Conservation (phyloP, 306 rosid species). For the Prunus campanulata region DNA sequence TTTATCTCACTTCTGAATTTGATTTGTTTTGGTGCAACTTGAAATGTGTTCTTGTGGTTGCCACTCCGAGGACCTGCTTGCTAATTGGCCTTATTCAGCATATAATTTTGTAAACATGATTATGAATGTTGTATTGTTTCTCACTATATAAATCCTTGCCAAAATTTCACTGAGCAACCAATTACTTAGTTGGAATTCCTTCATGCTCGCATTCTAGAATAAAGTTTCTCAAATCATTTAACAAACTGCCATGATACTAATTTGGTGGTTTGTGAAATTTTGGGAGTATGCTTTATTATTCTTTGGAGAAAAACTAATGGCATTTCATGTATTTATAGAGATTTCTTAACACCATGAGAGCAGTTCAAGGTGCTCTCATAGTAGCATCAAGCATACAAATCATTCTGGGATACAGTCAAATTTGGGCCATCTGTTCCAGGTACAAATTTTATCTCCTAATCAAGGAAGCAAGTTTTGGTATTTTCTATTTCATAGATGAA, state of each 20-base stretch:
- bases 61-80: background rate
- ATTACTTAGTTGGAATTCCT: background rate
- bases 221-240: background rate
- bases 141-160: background rate
- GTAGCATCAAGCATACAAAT: conserved; percentile 93
- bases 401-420: conserved; percentile 88
- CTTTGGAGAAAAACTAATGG: conserved; percentile 6
- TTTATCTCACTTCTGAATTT: background rate
- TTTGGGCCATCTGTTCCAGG: conserved; percentile 99
- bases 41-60: background rate
- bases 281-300: background rate
- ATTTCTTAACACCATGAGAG: conserved; percentile 87
- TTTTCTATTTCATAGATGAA: background rate
- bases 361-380: conserved; percentile 91
- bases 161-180: background rate
- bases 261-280: background rate
- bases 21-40: background rate
- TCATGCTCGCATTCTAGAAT: background rate
- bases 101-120: background rate
- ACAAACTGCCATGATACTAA: background rate
- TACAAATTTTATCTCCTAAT: conserved; percentile 13
- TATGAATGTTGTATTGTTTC: background rate
- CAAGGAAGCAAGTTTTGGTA: conserved; percentile 1
- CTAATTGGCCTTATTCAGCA: too few species aligned
- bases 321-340: conserved; percentile 50